These are phyloP conservation scores for Petasospora fabianii DNA, from an alignment of 1,139 yeast species.

Conservation along the genomic window DNA sequence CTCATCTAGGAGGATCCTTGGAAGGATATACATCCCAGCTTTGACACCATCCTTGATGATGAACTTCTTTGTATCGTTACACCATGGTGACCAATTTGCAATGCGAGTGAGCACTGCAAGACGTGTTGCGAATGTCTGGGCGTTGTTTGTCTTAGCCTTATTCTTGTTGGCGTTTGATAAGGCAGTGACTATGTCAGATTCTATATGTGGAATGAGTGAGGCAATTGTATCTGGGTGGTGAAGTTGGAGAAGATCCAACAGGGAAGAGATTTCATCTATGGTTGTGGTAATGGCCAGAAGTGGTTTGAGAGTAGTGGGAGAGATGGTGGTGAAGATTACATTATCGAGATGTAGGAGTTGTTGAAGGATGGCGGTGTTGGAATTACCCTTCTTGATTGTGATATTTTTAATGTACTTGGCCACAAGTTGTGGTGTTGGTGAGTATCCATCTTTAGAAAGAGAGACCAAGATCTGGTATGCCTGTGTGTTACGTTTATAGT, in stretches of 20 bases:
- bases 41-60: neutral
- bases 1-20: neutral
- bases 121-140: neutral
- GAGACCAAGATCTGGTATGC: neutral
- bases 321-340: constrained; percentile 11
- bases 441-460: neutral
- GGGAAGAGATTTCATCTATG: neutral
- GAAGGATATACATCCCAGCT: neutral
- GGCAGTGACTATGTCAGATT: neutral
- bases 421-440: neutral
- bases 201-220: neutral
- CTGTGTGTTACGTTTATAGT: constrained; percentile 1
- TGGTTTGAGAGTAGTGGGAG: neutral
- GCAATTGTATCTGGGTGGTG: neutral
- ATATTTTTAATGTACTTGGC: constrained; percentile 5
- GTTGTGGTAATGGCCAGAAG: neutral
- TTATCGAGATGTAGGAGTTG: constrained; percentile 10
- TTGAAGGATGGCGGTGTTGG: neutral
- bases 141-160: too few species aligned
- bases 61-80: neutral
- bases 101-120: neutral
- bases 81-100: neutral
- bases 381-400: constrained; percentile 1
- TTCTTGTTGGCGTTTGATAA: too few species aligned
- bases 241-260: neutral